Evolutionary conservation across 2,329 filamentous ascomycete genomes (phyloP).

Genomic region (Blastomyces percursus): DNA sequence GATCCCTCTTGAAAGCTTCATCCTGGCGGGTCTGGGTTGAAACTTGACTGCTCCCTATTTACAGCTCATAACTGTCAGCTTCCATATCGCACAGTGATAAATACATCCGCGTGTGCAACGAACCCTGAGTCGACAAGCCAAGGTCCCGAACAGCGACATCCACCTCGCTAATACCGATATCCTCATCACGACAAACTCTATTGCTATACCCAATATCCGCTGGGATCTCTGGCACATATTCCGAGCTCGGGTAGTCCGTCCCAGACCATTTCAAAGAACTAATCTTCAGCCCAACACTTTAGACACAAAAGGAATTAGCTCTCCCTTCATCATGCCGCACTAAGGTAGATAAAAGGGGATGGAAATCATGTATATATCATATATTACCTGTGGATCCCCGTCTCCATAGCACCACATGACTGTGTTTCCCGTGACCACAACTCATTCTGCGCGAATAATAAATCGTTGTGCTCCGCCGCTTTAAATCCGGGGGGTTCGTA

Average conservation of each 20-base stretch:
- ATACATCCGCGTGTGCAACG: neutral
- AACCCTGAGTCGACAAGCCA: neutral
- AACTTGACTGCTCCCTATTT: conserved; percentile 13
- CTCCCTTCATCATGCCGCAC: neutral
- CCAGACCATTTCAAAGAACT: conserved; percentile 25
- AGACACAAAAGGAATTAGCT: conserved; percentile 9
- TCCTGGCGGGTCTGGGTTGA: conserved; percentile 21
- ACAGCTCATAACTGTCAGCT: neutral
- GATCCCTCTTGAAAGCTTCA: conserved; percentile 17
- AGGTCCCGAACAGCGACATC: neutral
- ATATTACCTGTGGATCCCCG: conserved; percentile 32
- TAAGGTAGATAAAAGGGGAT: neutral
- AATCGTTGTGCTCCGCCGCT: conserved; percentile 17
- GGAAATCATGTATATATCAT: neutral
- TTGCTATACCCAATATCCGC: conserved; percentile 24
- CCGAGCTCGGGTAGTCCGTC: conserved; percentile 15
- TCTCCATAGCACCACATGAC: conserved; percentile 25
- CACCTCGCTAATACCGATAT: conserved; percentile 20
- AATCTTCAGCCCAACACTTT: conserved; percentile 26
- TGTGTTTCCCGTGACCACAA: conserved; percentile 30
- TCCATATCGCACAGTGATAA: neutral
- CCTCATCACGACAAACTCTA: conserved; percentile 16
- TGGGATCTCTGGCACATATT: conserved; percentile 22
- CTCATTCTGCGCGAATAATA: conserved; percentile 29
- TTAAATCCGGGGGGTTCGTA: conserved; percentile 36